Evolutionary conservation across 2,329 filamentous ascomycete species (phyloP).

Genomic region (Curvularia sp.): DNA sequence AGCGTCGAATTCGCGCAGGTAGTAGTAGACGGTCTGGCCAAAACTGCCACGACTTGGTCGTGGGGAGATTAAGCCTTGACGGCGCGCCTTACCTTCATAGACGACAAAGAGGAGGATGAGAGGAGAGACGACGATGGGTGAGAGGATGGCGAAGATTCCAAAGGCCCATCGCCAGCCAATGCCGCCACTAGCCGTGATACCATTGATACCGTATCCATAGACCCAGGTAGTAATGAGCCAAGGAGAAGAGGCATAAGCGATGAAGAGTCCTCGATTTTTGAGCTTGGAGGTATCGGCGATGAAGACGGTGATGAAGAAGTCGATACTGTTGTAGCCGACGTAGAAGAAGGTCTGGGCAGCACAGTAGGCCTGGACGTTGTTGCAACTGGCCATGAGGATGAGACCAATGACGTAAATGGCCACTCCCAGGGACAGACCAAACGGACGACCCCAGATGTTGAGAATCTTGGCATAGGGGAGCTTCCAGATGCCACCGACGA

Average conservation of each 20-base stretch:
- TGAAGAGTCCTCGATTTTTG: slow-evolving; percentile 67
- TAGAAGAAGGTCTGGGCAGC: slow-evolving; percentile 72
- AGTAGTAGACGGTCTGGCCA: slow-evolving; percentile 59
- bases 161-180: slow-evolving; percentile 71
- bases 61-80: slow-evolving; percentile 58
- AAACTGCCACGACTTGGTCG: slow-evolving; percentile 57
- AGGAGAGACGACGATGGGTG: slow-evolving; percentile 66
- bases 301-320: slow-evolving; percentile 69
- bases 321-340: slow-evolving; percentile 66
- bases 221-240: slow-evolving; percentile 45
- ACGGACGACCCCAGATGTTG: slow-evolving; percentile 53
- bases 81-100: slow-evolving; percentile 67
- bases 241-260: slow-evolving; percentile 55
- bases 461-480: slow-evolving; percentile 54
- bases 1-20: slow-evolving; percentile 69
- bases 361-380: slow-evolving; percentile 67
- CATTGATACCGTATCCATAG: slow-evolving; percentile 35
- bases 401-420: slow-evolving; percentile 49
- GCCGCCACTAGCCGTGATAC: slow-evolving; percentile 55
- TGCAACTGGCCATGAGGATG: slow-evolving; percentile 72
- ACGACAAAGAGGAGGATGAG: slow-evolving; percentile 64
- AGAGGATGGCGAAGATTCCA: slow-evolving; percentile 69
- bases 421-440: slow-evolving; percentile 48
- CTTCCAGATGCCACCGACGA: slow-evolving; percentile 51
- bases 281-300: slow-evolving; percentile 72